A percentile compares a stretch with the other conserved stretches of the same genome.
These are phyloP conservation scores for Lasiosphaeriaceae sp. DNA, from an alignment of 495 filamentous ascomycete species.

Conservation along the genomic window DNA sequence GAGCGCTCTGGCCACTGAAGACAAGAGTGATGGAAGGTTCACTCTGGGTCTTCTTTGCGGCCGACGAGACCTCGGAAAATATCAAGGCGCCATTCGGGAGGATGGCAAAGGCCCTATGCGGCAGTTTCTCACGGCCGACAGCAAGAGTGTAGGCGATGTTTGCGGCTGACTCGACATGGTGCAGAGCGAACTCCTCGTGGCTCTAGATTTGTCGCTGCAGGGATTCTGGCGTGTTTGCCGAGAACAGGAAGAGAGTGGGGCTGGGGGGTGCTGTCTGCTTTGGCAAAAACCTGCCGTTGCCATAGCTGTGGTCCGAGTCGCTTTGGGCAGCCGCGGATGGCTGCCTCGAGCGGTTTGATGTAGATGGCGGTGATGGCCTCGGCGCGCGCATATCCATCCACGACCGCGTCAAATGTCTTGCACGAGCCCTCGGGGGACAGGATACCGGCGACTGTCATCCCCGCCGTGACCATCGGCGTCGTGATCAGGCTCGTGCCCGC, in stretches of 20 bases:
- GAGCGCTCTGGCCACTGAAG: constrained; percentile 24
- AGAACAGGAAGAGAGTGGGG: neutral
- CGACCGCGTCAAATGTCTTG: constrained; percentile 27
- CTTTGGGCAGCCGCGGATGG: constrained; percentile 38
- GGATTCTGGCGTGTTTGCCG: no score
- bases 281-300: constrained; percentile 18
- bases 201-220: no score
- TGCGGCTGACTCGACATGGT: no score
- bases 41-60: neutral
- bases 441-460: constrained; percentile 5
- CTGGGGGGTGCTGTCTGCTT: no score
- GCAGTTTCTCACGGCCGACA: no score
- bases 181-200: no score
- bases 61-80: neutral
- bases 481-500: constrained; percentile 31
- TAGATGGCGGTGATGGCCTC: constrained; percentile 44
- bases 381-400: constrained; percentile 50
- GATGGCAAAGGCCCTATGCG: neutral
- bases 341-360: constrained; percentile 48
- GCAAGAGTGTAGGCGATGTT: no score
- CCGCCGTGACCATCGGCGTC: constrained; percentile 1
- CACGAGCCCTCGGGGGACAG: constrained; percentile 22
- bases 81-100: neutral
- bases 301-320: constrained; percentile 51
- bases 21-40: neutral